Percentiles rank a stretch among this genome's conserved stretches.
Conservation (phyloP, 139 green algal species). For the Tetraselmis chui region DNA sequence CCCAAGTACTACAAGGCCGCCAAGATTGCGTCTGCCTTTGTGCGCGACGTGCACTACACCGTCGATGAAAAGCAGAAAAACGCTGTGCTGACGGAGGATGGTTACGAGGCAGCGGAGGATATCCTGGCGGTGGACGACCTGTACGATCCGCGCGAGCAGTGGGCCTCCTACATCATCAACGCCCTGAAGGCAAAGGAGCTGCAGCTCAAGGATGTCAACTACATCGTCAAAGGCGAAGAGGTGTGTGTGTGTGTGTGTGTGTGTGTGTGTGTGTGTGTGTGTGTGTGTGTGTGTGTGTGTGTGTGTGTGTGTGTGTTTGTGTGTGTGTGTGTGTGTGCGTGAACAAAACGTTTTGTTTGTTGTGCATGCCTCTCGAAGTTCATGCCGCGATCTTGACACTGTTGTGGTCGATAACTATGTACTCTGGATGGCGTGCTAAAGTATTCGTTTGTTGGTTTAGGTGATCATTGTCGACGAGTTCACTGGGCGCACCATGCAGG, state of each 20-base stretch:
- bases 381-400: no score
- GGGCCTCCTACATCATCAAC: conserved; percentile 93
- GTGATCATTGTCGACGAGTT: conserved; percentile 99
- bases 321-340: no score
- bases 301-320: no score
- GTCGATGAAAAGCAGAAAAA: conserved; percentile 99
- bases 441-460: no score
- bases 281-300: no score
- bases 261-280: no score
- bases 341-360: no score
- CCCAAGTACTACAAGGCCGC: conserved; percentile 34
- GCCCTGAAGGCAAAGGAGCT: conserved; percentile 98
- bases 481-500: conserved; percentile 90
- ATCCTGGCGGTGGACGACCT: conserved; percentile 86
- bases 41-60: conserved; percentile 89
- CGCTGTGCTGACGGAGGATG: conserved; percentile 93
- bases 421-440: no score
- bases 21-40: conserved; percentile 82
- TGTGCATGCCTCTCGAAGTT: no score
- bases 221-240: conserved; percentile 88
- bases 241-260: conserved; percentile 2
- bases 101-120: conserved; percentile 95
- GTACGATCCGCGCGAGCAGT: conserved; percentile 94
- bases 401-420: no score
- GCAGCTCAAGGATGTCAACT: conserved; percentile 81